Percentiles rank a stretch among this genome's conserved stretches.
phyloP scores from a whole-genome alignment of 108 stramenopile species.

The Nannochloropsis gaditana region DNA sequence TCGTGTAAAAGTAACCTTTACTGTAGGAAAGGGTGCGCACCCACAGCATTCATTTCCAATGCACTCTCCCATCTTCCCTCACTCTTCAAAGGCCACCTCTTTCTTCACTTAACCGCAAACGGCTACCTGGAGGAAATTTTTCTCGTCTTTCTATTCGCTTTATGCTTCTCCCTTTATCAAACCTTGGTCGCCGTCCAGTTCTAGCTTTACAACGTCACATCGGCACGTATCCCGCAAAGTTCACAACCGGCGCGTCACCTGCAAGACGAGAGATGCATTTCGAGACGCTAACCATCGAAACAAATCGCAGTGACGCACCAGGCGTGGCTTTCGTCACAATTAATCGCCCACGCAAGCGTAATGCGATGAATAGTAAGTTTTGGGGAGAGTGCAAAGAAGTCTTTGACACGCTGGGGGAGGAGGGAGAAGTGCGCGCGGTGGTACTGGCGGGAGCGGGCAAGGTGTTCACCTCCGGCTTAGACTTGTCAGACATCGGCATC shows the following conservation, averaged over 20 bases:
- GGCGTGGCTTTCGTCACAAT: slow-evolving; percentile 29
- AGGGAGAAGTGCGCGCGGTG: slow-evolving; percentile 40
- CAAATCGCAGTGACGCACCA: background rate
- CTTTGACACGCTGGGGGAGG: slow-evolving; percentile 39
- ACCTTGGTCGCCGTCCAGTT: too few species aligned
- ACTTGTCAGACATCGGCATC: slow-evolving; percentile 44
- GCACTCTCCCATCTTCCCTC: too few species aligned
- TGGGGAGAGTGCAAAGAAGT: slow-evolving; percentile 45
- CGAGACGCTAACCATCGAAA: slow-evolving; percentile 1
- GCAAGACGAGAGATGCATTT: background rate
- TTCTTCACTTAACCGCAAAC: too few species aligned
- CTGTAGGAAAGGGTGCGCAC: too few species aligned
- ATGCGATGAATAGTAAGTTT: slow-evolving; percentile 53
- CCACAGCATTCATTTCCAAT: too few species aligned
- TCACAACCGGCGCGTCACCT: background rate
- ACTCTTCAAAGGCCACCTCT: too few species aligned
- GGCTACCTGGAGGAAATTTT: too few species aligned
- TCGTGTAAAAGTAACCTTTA: too few species aligned
- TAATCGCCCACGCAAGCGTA: slow-evolving; percentile 45
- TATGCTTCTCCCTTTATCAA: too few species aligned
- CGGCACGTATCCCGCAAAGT: too few species aligned
- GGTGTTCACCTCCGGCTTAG: slow-evolving; percentile 53
- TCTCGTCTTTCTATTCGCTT: too few species aligned
- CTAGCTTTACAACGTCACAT: too few species aligned
- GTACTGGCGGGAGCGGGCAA: slow-evolving; percentile 46